Percentiles rank a stretch among this genome's conserved stretches.
These are phyloP conservation scores for Metschnikowia kofuensis DNA, from an alignment of 805 yeast species.

Conservation along the genomic window DNA sequence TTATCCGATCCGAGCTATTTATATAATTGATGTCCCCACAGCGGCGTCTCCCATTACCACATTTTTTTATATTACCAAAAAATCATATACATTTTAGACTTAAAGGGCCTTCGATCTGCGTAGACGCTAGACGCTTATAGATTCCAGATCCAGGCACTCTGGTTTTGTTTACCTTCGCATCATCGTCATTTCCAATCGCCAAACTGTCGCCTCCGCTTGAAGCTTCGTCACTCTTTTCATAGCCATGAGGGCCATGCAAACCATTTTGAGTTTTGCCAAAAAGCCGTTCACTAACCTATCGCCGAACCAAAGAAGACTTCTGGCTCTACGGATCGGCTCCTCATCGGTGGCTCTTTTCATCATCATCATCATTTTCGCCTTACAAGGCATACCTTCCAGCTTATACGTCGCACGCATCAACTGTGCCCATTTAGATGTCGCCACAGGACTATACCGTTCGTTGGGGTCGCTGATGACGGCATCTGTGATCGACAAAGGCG, in stretches of 20 bases:
- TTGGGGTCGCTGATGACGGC: conserved; percentile 18
- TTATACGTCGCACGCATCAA: conserved; percentile 39
- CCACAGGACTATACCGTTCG: conserved; percentile 49
- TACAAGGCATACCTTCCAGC: conserved; percentile 2
- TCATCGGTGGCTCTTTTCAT: conserved; percentile 12
- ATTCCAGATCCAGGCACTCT: too few relatives aligned
- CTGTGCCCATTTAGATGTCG: conserved; percentile 52
- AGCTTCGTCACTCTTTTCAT: neutral
- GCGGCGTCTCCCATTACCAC: neutral
- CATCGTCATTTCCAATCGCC: too few relatives aligned
- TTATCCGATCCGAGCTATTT: neutral
- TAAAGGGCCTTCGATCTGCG: too few relatives aligned
- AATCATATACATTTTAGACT: too few relatives aligned
- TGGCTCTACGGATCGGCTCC: conserved; percentile 23
- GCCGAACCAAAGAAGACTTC: conserved; percentile 24
- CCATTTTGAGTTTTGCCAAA: neutral
- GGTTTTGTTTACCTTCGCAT: neutral
- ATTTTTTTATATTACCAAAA: too few relatives aligned
- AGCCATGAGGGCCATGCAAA: neutral
- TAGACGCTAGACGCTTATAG: too few relatives aligned
- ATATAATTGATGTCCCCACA: neutral
- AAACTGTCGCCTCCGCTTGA: neutral
- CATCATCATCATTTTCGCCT: conserved; percentile 2
- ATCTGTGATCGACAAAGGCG: conserved; percentile 17
- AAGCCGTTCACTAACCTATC: conserved; percentile 26